Evolutionary conservation across 441 rosid genomes (phyloP).

Genomic region (Adansonia grandidieri): DNA sequence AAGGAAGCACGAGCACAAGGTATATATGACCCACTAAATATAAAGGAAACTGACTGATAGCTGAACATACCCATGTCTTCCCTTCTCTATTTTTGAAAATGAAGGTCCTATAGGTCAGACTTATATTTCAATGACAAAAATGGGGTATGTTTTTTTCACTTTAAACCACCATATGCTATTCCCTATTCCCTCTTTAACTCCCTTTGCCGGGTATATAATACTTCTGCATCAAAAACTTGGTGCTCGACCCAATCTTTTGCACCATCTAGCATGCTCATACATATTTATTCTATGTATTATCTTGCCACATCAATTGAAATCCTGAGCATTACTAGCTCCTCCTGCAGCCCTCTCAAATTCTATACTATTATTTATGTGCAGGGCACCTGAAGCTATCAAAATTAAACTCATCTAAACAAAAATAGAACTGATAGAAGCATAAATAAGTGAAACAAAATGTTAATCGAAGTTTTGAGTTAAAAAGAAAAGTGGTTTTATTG

Average conservation of each 20-base stretch:
- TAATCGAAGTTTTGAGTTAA: not conserved
- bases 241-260: not conserved
- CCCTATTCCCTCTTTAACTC: not conserved
- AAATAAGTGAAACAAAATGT: conserved; percentile 6
- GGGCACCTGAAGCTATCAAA: conserved; percentile 4
- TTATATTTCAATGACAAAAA: not conserved
- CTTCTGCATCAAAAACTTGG: not conserved
- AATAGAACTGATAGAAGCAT: not conserved
- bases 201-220: not conserved
- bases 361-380: not conserved
- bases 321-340: not conserved
- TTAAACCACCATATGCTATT: not conserved
- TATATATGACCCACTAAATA: not conserved
- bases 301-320: not conserved
- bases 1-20: not conserved
- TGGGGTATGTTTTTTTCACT: not conserved
- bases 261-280: not conserved
- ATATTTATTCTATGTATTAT: not conserved
- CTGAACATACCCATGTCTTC: not conserved
- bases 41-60: not conserved
- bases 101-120: not conserved
- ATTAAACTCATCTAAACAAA: not conserved
- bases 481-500: not conserved
- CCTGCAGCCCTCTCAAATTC: not conserved
- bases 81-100: not conserved